Evolutionary conservation across 495 filamentous ascomycete species (phyloP).

Genomic region (Apodospora peruviana): DNA sequence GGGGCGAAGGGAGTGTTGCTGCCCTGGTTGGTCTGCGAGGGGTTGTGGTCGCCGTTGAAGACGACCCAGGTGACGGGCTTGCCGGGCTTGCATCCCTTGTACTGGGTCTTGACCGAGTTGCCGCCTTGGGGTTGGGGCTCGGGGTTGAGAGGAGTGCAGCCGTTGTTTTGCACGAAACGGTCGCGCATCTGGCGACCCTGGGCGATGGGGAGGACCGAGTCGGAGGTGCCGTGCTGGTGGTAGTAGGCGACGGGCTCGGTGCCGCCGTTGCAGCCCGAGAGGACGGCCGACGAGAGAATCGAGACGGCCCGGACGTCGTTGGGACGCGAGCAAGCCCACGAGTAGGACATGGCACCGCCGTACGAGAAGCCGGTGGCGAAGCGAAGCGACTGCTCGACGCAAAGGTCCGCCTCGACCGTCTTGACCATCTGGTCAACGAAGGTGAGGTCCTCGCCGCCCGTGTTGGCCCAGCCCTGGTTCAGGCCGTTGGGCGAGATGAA

Average conservation of each 20-base stretch:
- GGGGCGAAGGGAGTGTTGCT: conserved; percentile 18
- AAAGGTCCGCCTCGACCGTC: conserved; percentile 32
- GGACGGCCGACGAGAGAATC: conserved; percentile 16
- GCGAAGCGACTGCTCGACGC: conserved; percentile 34
- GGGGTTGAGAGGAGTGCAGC: conserved; percentile 21
- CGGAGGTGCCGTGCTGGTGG: conserved; percentile 34
- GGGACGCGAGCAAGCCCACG: conserved; percentile 34
- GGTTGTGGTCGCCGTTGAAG: conserved; percentile 22
- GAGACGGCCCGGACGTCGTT: conserved; percentile 39
- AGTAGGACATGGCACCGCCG: conserved; percentile 44
- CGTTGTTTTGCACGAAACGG: conserved; percentile 31
- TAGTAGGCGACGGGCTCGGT: conserved; percentile 38
- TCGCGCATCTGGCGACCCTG: conserved; percentile 29
- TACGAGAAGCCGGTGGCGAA: conserved; percentile 44
- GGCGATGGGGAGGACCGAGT: conserved; percentile 31
- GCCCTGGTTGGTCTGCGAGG: conserved; percentile 16
- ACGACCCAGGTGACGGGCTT: conserved; percentile 25
- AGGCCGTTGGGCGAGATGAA: conserved; percentile 37
- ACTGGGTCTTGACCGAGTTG: conserved; percentile 22
- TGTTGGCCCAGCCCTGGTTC: conserved; percentile 42
- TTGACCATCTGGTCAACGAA: conserved; percentile 35
- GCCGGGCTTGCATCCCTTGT: conserved; percentile 19
- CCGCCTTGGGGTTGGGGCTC: conserved; percentile 15
- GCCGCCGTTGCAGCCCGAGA: conserved; percentile 34
- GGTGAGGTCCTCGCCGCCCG: conserved; percentile 35